Base-by-base conservation (phyloP, 2,329 filamentous ascomycete species). In the Fusarium verrucosum region DNA sequence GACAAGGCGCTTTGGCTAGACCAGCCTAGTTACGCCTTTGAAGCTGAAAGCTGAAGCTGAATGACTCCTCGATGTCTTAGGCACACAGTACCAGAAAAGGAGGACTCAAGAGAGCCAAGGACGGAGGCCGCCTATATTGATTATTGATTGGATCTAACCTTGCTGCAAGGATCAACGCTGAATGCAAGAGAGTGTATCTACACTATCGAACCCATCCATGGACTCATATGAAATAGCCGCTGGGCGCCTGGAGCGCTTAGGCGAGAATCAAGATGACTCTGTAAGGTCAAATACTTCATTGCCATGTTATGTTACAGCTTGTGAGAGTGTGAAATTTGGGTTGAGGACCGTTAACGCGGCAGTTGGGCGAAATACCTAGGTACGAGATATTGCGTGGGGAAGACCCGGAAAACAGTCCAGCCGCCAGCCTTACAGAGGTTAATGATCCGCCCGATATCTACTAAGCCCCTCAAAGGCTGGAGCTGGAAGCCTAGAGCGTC, bases 391-490 rank as follows among this genome's bases (percentile, higher is more conserved):
- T 42, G 30, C 33, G 47, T 41, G 25, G 49, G 33, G 8, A 32
- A 35, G 46, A 60, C 56, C 57, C 57, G 33, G 35, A 50, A 35
- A 50, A 58, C 28, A 57, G 25, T 17, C 44, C 37, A 49, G 47
- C 32, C 57, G 43, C 56, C 57, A 61, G 58, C 58, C 58, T 40
- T 61, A 44, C 35, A 58, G 19, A 61, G 32, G 36, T 50, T 59
- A 58, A 58, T 51, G 56, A 59, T 44, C 46, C 53, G 25, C 19
- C 53, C n/a, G 47, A 33, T 26, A 25, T 36, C 30, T 20, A 38
- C 26, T 17, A 44, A 40, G 17, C 54, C 42, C 30, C 47, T 37
- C 46, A 47, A 22, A 50, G 50, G 54, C 41, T 64, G 53, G 53
- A 63, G 41, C 42, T 35, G 44, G 42, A 51, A 35, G 40, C 42